Base-by-base conservation (phyloP, 495 filamentous ascomycete genomes). In the Endocarpon pusillum region DNA sequence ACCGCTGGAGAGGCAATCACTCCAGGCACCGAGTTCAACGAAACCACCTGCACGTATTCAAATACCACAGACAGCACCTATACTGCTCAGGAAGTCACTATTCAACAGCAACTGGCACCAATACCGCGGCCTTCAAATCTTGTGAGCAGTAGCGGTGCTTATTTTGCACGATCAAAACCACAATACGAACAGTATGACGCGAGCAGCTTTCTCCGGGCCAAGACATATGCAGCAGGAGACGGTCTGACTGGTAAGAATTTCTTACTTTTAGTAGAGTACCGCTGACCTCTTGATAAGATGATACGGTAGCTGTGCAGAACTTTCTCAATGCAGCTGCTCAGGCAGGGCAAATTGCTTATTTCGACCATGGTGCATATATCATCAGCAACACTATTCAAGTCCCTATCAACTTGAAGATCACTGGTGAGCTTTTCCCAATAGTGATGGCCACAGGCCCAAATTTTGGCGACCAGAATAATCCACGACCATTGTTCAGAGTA, bases 401-500 rank as follows among this genome's bases (percentile, higher is more conserved):
- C 30, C 66, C 64, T 1, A 39, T 49, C 1, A 56, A 55, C 11
- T 57, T 59, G 4, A 56, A 47, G 12, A 46, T 67, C 19, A 56
- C 64, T 7, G 61, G 60, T n/a, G 54, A 77, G 54, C 41, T 67
- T 48, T 63, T 69, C 64, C 42, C 81, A 46, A 62, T 73, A n/a
- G 72, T 78, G 40, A 64, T 75, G 43, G 68, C 73, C 1, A 61
- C 54, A 35, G 73, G 73, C n/a, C 64, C 57, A 38, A 56, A 60
- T 36, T 75, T 80, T 42, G 63, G 59, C 41, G 56, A 75, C 40
- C 66, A 71, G 39, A 61, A 65, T 43, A 66, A 69, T 14, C 68
- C 78, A 2, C 61, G 71, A 41, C 68, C 75, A 9, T 69, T 83
- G 19, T 68, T 79, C 20, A 52, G 64, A 38, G 69, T 84, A 19